These are phyloP conservation scores for Sarocladium brachiariae DNA, from an alignment of 2,329 filamentous ascomycete species.

Conservation along the genomic window DNA sequence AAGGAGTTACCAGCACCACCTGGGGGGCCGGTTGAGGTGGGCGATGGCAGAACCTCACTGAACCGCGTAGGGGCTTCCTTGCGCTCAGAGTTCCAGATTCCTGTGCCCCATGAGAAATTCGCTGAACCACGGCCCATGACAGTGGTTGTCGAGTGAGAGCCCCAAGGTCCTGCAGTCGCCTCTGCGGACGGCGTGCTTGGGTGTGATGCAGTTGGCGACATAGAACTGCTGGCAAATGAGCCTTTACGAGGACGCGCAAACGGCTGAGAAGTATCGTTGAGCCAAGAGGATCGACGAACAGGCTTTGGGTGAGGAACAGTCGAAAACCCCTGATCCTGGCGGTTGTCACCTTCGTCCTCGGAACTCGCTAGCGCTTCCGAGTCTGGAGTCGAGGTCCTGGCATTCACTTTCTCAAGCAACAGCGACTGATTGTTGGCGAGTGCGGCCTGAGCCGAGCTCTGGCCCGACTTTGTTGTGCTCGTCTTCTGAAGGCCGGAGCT, in stretches of 20 bases:
- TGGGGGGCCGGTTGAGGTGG: conserved; percentile 54
- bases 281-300: conserved; percentile 71
- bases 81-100: conserved; percentile 75
- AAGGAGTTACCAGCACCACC: conserved; percentile 38
- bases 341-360: conserved; percentile 78
- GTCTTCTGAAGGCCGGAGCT: conserved; percentile 44
- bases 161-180: conserved; percentile 44
- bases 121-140: conserved; percentile 42
- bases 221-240: conserved; percentile 68
- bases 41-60: conserved; percentile 68
- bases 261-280: conserved; percentile 70
- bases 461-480: conserved; percentile 45
- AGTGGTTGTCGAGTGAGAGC: conserved; percentile 41
- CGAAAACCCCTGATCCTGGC: conserved; percentile 44
- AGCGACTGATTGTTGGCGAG: conserved; percentile 55
- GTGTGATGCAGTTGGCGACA: conserved; percentile 74
- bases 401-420: conserved; percentile 68
- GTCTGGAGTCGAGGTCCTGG: conserved; percentile 81
- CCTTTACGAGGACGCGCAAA: conserved; percentile 61
- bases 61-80: conserved; percentile 71
- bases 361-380: conserved; percentile 91
- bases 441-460: conserved; percentile 36
- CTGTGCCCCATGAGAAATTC: conserved; percentile 66
- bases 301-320: conserved; percentile 50
- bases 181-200: conserved; percentile 74